Conservation (phyloP, 1,139 yeast genomes). For the Yamadazyma spencermartinsiae region DNA sequence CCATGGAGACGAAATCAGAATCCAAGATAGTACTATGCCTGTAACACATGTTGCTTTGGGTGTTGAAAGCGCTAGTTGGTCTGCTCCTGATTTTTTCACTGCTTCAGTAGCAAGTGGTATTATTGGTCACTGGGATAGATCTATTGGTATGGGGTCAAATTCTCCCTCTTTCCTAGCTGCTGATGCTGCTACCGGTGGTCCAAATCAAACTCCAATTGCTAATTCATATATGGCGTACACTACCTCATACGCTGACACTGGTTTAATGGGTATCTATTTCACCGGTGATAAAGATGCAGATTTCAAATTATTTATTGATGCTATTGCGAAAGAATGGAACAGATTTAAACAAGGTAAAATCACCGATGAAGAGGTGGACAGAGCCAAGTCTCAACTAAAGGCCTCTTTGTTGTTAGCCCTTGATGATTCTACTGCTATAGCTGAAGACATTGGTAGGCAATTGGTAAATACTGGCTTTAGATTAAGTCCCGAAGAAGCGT, state of each 20-base stretch:
- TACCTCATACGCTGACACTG: constrained; percentile 96
- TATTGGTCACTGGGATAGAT: constrained; percentile 96
- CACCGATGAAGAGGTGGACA: constrained; percentile 82
- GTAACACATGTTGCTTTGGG: constrained; percentile 91
- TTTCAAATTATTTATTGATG: constrained; percentile 66
- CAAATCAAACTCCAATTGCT: constrained; percentile 59
- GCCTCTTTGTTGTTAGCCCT: constrained; percentile 86
- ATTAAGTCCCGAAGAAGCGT: constrained; percentile 88
- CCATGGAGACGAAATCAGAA: constrained; percentile 81
- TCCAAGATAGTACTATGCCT: constrained; percentile 81
- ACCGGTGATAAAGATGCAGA: constrained; percentile 76
- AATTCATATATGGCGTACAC: constrained; percentile 96
- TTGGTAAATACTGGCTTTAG: constrained; percentile 92
- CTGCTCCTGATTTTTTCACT: constrained; percentile 91
- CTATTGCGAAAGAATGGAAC: constrained; percentile 84
- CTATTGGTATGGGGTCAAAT: constrained; percentile 72
- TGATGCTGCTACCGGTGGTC: constrained; percentile 67
- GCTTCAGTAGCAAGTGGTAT: constrained; percentile 96
- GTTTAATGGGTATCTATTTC: constrained; percentile 94
- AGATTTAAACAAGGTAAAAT: constrained; percentile 76
- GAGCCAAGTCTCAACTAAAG: constrained; percentile 92
- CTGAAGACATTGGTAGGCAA: constrained; percentile 98
- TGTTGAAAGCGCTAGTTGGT: constrained; percentile 98
- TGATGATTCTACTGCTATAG: constrained; percentile 94
- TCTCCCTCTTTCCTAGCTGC: constrained; percentile 79